phyloP scores from a whole-genome alignment of 441 rosid species.

The Geranium incanum region DNA sequence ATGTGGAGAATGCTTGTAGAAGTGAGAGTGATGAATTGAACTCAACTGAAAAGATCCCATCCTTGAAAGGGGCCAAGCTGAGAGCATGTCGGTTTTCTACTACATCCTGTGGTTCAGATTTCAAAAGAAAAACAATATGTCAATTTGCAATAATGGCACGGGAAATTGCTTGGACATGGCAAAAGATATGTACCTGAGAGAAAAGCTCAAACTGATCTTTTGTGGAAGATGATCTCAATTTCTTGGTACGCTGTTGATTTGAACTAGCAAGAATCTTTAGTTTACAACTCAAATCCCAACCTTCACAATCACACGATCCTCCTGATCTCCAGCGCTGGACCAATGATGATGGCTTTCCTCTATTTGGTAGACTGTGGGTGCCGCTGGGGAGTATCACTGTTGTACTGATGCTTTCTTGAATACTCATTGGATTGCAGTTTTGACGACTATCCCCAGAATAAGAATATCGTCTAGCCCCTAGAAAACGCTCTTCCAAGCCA shows the following conservation, averaged over 20 bases:
- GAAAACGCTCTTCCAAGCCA: constrained; percentile 5
- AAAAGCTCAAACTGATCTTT: constrained; percentile 50
- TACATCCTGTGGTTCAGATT: constrained; percentile 43
- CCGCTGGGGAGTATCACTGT: constrained; percentile 88
- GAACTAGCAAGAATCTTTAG: constrained; percentile 52
- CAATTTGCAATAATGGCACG: constrained; percentile 7
- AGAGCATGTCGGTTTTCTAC: constrained; percentile 48
- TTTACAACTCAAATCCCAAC: constrained; percentile 92
- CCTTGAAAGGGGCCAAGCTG: constrained; percentile 59
- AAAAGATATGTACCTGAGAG: constrained; percentile 47
- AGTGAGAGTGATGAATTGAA: constrained; percentile 60
- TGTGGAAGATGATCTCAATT: constrained; percentile 29
- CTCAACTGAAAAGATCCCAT: constrained; percentile 68
- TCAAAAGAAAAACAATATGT: constrained; percentile 12
- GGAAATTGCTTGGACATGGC: constrained; percentile 6
- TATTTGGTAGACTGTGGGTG: constrained; percentile 67
- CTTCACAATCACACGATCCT: constrained; percentile 94
- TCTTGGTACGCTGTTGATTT: constrained; percentile 29
- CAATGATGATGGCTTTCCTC: constrained; percentile 80
- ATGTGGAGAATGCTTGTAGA: constrained; percentile 76
- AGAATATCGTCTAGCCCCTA: neutral
- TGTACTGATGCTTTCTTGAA: constrained; percentile 33
- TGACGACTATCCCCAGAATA: constrained; percentile 9
- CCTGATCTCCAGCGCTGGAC: constrained; percentile 87
- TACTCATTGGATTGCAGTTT: constrained; percentile 16